These are phyloP conservation scores for Ophiostoma populinum DNA, from an alignment of 2,329 filamentous ascomycete species.

Conservation along the genomic window DNA sequence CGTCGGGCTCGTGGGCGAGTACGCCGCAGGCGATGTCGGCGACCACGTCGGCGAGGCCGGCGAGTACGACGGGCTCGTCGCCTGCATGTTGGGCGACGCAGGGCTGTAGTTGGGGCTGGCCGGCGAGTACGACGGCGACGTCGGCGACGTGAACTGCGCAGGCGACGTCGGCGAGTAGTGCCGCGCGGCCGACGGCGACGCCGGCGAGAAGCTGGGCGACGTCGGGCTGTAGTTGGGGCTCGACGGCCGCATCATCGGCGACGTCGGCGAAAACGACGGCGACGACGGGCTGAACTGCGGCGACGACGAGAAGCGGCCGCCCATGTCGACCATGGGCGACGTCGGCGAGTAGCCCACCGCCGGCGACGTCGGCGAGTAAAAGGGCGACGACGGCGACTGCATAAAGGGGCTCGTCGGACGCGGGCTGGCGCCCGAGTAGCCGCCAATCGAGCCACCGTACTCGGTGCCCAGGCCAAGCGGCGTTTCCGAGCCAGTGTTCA, in stretches of 20 bases:
- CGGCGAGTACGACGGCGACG: constrained; percentile 56
- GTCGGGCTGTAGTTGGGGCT: constrained; percentile 48
- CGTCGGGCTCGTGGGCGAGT: constrained; percentile 45
- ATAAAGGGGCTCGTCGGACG: constrained; percentile 61
- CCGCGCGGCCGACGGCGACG: constrained; percentile 37
- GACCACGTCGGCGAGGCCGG: constrained; percentile 65
- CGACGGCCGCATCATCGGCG: constrained; percentile 37
- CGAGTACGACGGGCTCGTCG: constrained; percentile 44
- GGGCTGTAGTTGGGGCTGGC: constrained; percentile 56
- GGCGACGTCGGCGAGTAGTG: constrained; percentile 59
- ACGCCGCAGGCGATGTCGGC: constrained; percentile 50
- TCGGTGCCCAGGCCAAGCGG: constrained; percentile 48
- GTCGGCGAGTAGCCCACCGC: constrained; percentile 61
- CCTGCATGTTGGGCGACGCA: constrained; percentile 40
- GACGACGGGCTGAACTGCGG: constrained; percentile 47
- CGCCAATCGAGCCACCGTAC: constrained; percentile 31
- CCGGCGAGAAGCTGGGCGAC: constrained; percentile 47
- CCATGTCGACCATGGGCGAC: constrained; percentile 45
- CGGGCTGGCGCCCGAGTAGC: constrained; percentile 48
- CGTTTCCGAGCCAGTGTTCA: constrained; percentile 54
- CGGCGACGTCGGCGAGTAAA: constrained; percentile 67
- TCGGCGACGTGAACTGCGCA: constrained; percentile 52
- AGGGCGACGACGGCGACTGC: constrained; percentile 48
- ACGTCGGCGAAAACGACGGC: constrained; percentile 46
- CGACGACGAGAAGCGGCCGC: constrained; percentile 32